Evolutionary conservation across 805 yeast species (phyloP).

Genomic region (Metschnikowia peoriensis): DNA sequence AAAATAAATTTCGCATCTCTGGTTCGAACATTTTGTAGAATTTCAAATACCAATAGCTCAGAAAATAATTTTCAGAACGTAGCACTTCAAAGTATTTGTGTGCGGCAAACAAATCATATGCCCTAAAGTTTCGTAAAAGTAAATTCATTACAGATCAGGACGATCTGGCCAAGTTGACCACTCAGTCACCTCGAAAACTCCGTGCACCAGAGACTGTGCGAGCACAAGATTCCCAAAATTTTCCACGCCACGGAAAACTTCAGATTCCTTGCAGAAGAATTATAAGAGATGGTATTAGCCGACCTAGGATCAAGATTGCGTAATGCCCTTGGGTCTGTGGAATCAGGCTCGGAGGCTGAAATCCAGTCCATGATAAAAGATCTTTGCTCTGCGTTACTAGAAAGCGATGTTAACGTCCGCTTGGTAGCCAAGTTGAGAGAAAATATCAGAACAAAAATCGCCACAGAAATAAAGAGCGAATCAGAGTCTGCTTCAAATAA

Average conservation of each 20-base stretch:
- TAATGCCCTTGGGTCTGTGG: slow-evolving; percentile 42
- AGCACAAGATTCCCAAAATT: background rate
- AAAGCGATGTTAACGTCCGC: slow-evolving; percentile 89
- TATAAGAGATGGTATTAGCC: slow-evolving; percentile 40
- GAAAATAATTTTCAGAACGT: too few relatives aligned
- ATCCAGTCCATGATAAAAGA: slow-evolving; percentile 67
- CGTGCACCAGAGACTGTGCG: background rate
- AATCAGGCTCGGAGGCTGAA: slow-evolving; percentile 40
- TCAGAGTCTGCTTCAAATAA: slow-evolving; percentile 54
- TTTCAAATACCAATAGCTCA: too few relatives aligned
- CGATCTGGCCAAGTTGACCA: too few relatives aligned
- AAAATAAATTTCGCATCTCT: too few relatives aligned
- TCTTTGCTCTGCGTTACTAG: slow-evolving; percentile 84
- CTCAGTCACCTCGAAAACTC: background rate
- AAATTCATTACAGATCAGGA: too few relatives aligned
- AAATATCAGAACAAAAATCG: slow-evolving; percentile 50
- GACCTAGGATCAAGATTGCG: slow-evolving; percentile 45
- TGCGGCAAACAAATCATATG: too few relatives aligned
- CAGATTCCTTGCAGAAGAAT: background rate
- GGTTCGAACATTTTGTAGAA: too few relatives aligned
- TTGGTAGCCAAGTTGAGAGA: slow-evolving; percentile 76
- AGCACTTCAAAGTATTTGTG: too few relatives aligned
- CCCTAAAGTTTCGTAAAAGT: too few relatives aligned
- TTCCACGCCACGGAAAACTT: background rate
- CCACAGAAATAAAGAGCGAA: slow-evolving; percentile 50